Percentiles rank a stretch among this genome's conserved stretches.
These are phyloP conservation scores for Zygoascus hellenicus DNA, from an alignment of 1,139 yeast species.

Conservation along the genomic window DNA sequence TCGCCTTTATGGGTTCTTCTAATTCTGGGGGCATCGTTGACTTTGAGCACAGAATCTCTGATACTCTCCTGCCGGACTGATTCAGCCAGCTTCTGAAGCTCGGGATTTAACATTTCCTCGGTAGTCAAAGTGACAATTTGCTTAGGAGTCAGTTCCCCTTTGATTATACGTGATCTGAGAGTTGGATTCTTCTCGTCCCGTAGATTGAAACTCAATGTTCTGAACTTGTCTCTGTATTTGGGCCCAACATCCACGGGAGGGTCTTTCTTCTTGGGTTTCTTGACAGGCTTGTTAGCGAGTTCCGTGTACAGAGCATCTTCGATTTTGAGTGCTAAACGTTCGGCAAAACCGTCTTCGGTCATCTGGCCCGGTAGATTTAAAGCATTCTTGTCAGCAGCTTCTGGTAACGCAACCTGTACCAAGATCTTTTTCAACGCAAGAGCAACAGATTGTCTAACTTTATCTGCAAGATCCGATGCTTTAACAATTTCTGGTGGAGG, in stretches of 20 bases:
- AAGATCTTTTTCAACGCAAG: constrained; percentile 37
- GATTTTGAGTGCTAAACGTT: constrained; percentile 37
- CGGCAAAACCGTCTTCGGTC: constrained; percentile 37
- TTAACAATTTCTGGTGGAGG: neutral
- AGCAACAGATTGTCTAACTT: constrained; percentile 40
- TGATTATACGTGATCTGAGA: constrained; percentile 44
- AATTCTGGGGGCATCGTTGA: constrained; percentile 51
- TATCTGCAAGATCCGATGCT: constrained; percentile 23
- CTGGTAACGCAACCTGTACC: constrained; percentile 40
- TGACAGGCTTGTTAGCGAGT: constrained; percentile 29
- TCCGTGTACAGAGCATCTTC: constrained; percentile 38
- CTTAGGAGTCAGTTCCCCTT: constrained; percentile 43
- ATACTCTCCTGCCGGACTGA: constrained; percentile 65
- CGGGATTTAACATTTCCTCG: constrained; percentile 67
- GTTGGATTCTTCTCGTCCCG: constrained; percentile 47
- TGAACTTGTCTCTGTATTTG: constrained; percentile 49
- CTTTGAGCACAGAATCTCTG: constrained; percentile 56
- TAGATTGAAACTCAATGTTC: constrained; percentile 50
- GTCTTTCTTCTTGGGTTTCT: constrained; percentile 10
- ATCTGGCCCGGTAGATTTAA: constrained; percentile 35
- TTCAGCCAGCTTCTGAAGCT: constrained; percentile 62
- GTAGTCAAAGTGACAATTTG: constrained; percentile 54
- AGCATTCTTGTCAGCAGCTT: constrained; percentile 30
- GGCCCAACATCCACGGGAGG: constrained; percentile 34
- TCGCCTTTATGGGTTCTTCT: constrained; percentile 85